phyloP scores from a whole-genome alignment of 257 asterid species.

The Capsicum baccatum region DNA sequence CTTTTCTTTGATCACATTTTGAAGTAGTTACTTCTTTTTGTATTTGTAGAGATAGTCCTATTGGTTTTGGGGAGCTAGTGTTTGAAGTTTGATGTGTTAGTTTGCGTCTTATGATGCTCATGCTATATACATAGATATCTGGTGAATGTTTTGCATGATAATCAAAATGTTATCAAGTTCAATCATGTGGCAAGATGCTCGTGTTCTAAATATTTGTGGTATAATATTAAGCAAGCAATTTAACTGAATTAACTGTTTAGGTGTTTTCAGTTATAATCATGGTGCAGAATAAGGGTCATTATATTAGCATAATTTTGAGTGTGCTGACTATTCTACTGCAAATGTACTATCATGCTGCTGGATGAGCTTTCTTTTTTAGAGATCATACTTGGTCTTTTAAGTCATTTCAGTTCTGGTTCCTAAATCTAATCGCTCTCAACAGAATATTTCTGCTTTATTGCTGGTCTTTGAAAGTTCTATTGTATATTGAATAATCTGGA shows the following conservation, averaged over 20 bases:
- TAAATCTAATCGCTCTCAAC: not conserved
- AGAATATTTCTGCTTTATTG: not conserved
- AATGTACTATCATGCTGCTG: not conserved
- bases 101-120: not conserved
- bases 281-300: slow-evolving; percentile 13
- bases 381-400: not conserved
- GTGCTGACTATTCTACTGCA: not conserved
- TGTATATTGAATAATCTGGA: not conserved
- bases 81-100: not conserved
- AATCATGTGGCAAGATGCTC: not conserved
- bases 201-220: not conserved
- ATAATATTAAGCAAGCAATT: slow-evolving; percentile 10
- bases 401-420: slow-evolving; percentile 24
- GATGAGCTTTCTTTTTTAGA: slow-evolving; percentile 16
- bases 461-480: not conserved
- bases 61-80: not conserved
- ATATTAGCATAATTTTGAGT: slow-evolving; percentile 16
- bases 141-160: not conserved
- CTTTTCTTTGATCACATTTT: slow-evolving; percentile 16
- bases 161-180: slow-evolving; percentile 21
- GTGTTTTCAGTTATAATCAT: not conserved
- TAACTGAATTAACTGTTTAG: not conserved
- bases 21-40: not conserved
- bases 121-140: not conserved
- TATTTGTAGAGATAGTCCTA: slow-evolving; percentile 15